phyloP scores from a whole-genome alignment of 2,329 filamentous ascomycete species.

The Cladophialophora exuberans region DNA sequence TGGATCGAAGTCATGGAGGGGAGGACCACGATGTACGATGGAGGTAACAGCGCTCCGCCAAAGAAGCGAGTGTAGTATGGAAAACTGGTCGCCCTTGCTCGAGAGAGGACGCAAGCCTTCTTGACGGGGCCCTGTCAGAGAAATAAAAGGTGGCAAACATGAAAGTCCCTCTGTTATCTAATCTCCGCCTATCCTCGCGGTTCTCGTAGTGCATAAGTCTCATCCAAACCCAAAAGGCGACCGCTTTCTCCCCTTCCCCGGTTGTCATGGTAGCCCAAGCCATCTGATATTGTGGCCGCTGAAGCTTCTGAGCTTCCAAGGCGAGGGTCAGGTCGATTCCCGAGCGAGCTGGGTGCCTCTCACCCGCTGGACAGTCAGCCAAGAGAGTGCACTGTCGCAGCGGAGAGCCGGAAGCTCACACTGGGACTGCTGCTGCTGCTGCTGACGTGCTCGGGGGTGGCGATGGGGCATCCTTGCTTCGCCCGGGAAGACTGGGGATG shows the following conservation, averaged over 20 bases:
- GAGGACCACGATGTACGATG: constrained; percentile 7
- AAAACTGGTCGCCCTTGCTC: neutral
- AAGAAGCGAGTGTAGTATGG: neutral
- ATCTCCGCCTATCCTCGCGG: neutral
- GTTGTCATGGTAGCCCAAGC: neutral
- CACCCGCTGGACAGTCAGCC: neutral
- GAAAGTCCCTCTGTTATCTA: neutral
- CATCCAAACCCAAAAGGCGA: neutral
- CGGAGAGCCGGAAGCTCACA: neutral
- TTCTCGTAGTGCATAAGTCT: neutral
- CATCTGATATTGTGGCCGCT: neutral
- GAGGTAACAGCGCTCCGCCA: neutral
- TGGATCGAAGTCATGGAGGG: constrained; percentile 9
- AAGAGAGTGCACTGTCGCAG: neutral
- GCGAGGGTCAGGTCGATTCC: neutral
- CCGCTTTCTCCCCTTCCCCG: neutral
- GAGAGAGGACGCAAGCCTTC: neutral
- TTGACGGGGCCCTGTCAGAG: neutral
- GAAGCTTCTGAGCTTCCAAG: neutral
- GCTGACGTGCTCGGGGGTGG: too few species aligned
- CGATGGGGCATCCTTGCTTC: too few species aligned
- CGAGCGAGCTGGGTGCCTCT: neutral
- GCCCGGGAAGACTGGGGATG: too few species aligned
- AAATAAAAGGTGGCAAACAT: neutral
- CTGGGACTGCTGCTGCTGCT: too few species aligned